Base-by-base conservation (phyloP, 1,139 yeast genomes). In the Taiozyma sp. region DNA sequence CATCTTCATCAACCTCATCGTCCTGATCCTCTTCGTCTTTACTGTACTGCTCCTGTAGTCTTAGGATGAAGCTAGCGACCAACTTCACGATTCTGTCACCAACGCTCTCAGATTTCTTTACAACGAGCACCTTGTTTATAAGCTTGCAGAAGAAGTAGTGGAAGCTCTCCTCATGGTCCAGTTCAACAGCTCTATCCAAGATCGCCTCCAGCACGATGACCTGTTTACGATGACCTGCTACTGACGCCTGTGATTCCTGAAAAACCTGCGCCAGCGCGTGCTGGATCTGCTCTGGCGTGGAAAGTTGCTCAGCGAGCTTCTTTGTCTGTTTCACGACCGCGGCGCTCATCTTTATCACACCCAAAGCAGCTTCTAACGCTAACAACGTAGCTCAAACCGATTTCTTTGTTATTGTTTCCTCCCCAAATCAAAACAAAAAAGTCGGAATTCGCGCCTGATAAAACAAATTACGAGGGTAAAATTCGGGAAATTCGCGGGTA, bases 41-140 rank as follows among this genome's bases (percentile, higher is more conserved):
- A 2, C 62, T 65, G n/a, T 57, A 66, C 10, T 61, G 66, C 14
- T 64, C 67, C 52, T 74, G 74, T 38, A 81, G 68, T 12, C 76
- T 67, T 30, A 75, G 75, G 24, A 87, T 80, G 65, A 88, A 90
- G 12, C 80, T 77, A 1, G 89, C 83, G 43, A 86, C 76, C 57
- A 93, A 80, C 63, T 86, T 87, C 48, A 88, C 87, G 6, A 90
- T 79, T 57, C 95, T 70, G 63, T 91, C 96, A 4, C 89, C 97
- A 12, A 81, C 77, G 9, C 76, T 70, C 59, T 89, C 96, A 3
- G 84, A 81, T 59, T 83, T 84, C 66, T 86, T 87, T 54, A 87
- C 55, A 0, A 86, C 81, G 27, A 93, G 68, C 1, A 88, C 76
- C 60, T 83, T 81, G 53, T 86, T 81, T 30, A 90, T 68, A 60